Conservation (phyloP, 2,329 filamentous ascomycete species). For the Sporothrix euskadiensis region DNA sequence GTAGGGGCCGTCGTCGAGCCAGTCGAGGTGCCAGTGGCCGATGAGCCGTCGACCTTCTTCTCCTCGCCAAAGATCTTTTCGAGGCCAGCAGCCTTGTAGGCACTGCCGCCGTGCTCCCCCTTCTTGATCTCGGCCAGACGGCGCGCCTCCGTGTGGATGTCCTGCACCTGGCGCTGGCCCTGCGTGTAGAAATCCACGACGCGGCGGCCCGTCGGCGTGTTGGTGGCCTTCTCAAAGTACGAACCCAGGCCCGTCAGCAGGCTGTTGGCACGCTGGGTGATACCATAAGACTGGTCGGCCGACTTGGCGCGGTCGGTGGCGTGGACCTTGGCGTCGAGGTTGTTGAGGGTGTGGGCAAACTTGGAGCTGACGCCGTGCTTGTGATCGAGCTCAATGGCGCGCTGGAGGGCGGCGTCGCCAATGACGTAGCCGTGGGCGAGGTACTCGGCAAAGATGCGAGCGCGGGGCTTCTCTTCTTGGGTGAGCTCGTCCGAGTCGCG, state of each 20-base stretch:
- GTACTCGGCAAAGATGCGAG: slow-evolving; percentile 93
- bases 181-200: slow-evolving; percentile 85
- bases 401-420: slow-evolving; percentile 71
- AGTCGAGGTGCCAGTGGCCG: neutral
- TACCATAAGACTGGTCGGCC: slow-evolving; percentile 80
- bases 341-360: slow-evolving; percentile 74
- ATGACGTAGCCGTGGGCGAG: slow-evolving; percentile 91
- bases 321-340: slow-evolving; percentile 82
- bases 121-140: slow-evolving; percentile 87
- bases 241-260: slow-evolving; percentile 68
- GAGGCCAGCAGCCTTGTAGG: slow-evolving; percentile 60
- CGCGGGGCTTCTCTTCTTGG: slow-evolving; percentile 95
- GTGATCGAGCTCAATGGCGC: slow-evolving; percentile 82
- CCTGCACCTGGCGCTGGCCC: slow-evolving; percentile 83
- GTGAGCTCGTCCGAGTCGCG: slow-evolving; percentile 69
- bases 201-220: slow-evolving; percentile 84
- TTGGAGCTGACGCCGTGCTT: slow-evolving; percentile 81
- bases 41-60: slow-evolving; percentile 23
- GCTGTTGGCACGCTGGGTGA: slow-evolving; percentile 69
- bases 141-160: slow-evolving; percentile 89
- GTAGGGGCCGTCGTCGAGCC: neutral
- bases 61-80: slow-evolving; percentile 56
- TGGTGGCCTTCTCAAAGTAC: slow-evolving; percentile 93
- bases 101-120: slow-evolving; percentile 58
- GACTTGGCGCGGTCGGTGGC: slow-evolving; percentile 83